These are phyloP conservation scores for Exophiala oligosperma DNA, from an alignment of 2,329 filamentous ascomycete genomes.

Conservation along the genomic window DNA sequence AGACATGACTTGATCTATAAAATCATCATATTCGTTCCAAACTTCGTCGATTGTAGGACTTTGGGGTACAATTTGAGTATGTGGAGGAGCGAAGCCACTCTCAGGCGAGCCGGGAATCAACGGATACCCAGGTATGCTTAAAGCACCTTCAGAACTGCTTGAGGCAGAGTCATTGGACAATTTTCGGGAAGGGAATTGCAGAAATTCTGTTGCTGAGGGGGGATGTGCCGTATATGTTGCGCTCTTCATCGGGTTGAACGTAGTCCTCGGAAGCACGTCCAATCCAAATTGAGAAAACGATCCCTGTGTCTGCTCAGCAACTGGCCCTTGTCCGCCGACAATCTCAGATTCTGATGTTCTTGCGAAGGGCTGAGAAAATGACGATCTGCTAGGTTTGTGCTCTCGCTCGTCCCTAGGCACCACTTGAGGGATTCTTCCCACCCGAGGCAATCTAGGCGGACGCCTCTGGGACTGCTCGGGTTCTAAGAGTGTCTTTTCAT, in stretches of 20 bases:
- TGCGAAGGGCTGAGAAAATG: slow-evolving; percentile 80
- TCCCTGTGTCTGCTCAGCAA: not conserved
- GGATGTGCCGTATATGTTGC: slow-evolving; percentile 37
- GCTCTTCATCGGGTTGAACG: slow-evolving; percentile 32
- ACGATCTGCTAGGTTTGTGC: slow-evolving; percentile 69
- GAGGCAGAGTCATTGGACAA: slow-evolving; percentile 68
- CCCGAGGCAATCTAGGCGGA: slow-evolving; percentile 52
- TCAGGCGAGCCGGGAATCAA: slow-evolving; percentile 4
- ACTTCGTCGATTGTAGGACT: slow-evolving; percentile 64
- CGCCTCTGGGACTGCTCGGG: slow-evolving; percentile 11
- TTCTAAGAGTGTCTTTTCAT: slow-evolving; percentile 3
- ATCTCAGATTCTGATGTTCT: slow-evolving; percentile 44
- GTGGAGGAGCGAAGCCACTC: not conserved
- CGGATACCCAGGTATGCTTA: slow-evolving; percentile 47
- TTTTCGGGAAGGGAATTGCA: slow-evolving; percentile 72
- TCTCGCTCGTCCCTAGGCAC: slow-evolving; percentile 64
- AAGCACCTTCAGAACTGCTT: slow-evolving; percentile 61
- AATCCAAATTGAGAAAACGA: slow-evolving; percentile 27
- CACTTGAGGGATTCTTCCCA: slow-evolving; percentile 84
- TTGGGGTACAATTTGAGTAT: not conserved
- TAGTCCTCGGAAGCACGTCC: slow-evolving; percentile 29
- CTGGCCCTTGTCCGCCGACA: slow-evolving; percentile 26
- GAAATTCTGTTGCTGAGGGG: slow-evolving; percentile 58
- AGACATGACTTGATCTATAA: slow-evolving; percentile 70
- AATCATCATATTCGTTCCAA: slow-evolving; percentile 91